Conservation (phyloP, 179 eudicot genomes). For the Actinidia polygama region DNA sequence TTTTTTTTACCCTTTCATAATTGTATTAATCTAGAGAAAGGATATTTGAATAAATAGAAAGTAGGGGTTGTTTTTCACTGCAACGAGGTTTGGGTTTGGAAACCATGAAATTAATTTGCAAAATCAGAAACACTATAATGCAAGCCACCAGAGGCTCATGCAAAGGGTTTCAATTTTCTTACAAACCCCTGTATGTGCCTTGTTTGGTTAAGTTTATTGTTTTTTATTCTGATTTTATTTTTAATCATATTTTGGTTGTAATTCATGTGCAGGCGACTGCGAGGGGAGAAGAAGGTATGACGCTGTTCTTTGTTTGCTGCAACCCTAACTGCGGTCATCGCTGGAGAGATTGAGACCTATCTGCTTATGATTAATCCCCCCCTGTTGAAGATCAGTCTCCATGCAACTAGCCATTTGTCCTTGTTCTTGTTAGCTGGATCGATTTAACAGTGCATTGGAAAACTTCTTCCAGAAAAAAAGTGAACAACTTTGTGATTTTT, state of each 20-base stretch:
- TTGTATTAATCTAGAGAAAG: background rate
- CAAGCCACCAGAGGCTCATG: background rate
- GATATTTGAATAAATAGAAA: background rate
- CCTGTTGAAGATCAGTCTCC: background rate
- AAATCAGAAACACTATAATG: background rate
- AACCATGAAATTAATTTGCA: background rate
- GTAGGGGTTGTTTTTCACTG: background rate
- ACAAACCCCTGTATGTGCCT: no score
- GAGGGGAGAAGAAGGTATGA: constrained; percentile 96
- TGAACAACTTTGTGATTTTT: background rate
- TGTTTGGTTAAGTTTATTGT: constrained; percentile 9
- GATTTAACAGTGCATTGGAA: background rate
- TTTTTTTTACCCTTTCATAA: background rate
- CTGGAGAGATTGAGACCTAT: constrained; percentile 72
- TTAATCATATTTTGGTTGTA: constrained; percentile 4
- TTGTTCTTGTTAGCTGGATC: constrained; percentile 5
- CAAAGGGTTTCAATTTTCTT: background rate
- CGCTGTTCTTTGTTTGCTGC: constrained; percentile 94
- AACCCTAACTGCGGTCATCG: constrained; percentile 92
- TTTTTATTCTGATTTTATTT: background rate
- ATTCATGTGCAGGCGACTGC: constrained; percentile 71
- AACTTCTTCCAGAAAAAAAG: background rate
- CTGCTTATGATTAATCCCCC: background rate
- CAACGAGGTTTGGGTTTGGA: background rate
- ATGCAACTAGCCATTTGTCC: background rate